Evolutionary conservation across 768 basidiomycete genomes (phyloP).

Genomic region (Pilatotrama ljubarskyi): DNA sequence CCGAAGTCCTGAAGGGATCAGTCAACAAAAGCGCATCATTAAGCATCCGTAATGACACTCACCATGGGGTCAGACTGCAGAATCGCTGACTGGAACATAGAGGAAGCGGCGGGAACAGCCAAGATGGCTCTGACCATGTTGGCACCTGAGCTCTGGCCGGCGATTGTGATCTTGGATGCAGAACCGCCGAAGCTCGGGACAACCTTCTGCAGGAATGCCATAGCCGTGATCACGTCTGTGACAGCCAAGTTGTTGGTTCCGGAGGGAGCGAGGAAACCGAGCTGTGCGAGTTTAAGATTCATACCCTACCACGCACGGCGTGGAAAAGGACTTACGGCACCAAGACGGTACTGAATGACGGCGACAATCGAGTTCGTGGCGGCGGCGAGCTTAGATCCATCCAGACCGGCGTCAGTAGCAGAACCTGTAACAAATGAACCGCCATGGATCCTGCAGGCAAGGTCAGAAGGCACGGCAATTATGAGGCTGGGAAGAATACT

Average conservation of each 20-base stretch:
- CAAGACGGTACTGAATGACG: slow-evolving; percentile 83
- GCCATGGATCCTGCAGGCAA: slow-evolving; percentile 74
- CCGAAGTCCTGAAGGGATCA: slow-evolving; percentile 59
- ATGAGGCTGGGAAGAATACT: slow-evolving; percentile 20
- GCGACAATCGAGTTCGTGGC: slow-evolving; percentile 76
- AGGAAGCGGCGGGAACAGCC: slow-evolving; percentile 66
- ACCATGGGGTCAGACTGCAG: slow-evolving; percentile 90
- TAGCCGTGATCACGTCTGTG: slow-evolving; percentile 63
- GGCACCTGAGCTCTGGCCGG: slow-evolving; percentile 84
- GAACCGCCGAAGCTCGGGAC: slow-evolving; percentile 69
- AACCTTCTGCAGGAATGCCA: slow-evolving; percentile 60
- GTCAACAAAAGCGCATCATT: neutral
- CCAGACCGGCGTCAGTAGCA: slow-evolving; percentile 68
- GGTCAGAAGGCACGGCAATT: neutral
- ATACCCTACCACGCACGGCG: neutral
- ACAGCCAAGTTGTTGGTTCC: slow-evolving; percentile 73
- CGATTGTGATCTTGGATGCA: slow-evolving; percentile 63
- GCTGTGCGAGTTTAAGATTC: slow-evolving; percentile 38
- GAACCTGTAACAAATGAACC: slow-evolving; percentile 78
- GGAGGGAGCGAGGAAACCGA: slow-evolving; percentile 74
- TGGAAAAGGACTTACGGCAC: slow-evolving; percentile 50
- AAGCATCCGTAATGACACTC: slow-evolving; percentile 15
- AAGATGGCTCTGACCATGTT: slow-evolving; percentile 76
- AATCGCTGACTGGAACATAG: slow-evolving; percentile 76
- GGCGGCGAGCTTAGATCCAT: slow-evolving; percentile 73